A percentile compares a stretch with the other conserved stretches of the same genome.
phyloP scores from a whole-genome alignment of 208 protist species.

The Leishmania braziliensis region DNA sequence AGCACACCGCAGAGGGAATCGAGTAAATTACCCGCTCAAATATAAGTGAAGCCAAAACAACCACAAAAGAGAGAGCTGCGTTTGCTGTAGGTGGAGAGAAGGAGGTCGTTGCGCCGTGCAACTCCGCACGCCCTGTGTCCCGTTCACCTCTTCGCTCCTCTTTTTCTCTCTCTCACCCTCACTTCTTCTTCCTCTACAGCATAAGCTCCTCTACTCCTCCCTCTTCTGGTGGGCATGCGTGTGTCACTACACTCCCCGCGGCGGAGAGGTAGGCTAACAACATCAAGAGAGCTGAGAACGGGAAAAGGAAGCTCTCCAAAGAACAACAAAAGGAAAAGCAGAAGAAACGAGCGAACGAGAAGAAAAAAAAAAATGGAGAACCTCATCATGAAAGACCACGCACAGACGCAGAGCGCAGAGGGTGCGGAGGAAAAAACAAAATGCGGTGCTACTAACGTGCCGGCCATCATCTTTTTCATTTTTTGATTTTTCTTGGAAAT shows the following conservation, averaged over 20 bases:
- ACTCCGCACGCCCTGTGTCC: no score
- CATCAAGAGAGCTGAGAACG: background rate
- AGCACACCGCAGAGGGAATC: background rate
- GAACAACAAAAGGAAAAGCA: constrained; percentile 16
- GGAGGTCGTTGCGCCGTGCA: background rate
- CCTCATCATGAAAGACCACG: background rate
- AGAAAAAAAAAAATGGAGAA: constrained; percentile 18
- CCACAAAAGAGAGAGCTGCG: background rate
- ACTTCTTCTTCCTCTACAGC: background rate
- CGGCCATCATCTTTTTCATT: background rate
- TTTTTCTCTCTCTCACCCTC: background rate
- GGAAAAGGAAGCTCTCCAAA: constrained; percentile 8
- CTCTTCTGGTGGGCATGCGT: background rate
- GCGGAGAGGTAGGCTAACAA: background rate
- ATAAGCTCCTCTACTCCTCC: background rate
- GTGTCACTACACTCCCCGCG: background rate
- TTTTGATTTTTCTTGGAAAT: background rate
- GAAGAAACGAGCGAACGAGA: background rate
- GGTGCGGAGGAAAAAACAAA: background rate
- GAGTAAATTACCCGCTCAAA: background rate
- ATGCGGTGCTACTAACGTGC: background rate
- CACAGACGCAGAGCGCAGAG: background rate
- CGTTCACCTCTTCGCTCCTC: background rate
- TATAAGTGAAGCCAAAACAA: background rate
- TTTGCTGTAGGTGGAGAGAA: background rate